A percentile compares a stretch with the other conserved stretches of the same genome.
Conservation (phyloP, 805 yeast genomes). For the Hanseniaspora vineae region DNA sequence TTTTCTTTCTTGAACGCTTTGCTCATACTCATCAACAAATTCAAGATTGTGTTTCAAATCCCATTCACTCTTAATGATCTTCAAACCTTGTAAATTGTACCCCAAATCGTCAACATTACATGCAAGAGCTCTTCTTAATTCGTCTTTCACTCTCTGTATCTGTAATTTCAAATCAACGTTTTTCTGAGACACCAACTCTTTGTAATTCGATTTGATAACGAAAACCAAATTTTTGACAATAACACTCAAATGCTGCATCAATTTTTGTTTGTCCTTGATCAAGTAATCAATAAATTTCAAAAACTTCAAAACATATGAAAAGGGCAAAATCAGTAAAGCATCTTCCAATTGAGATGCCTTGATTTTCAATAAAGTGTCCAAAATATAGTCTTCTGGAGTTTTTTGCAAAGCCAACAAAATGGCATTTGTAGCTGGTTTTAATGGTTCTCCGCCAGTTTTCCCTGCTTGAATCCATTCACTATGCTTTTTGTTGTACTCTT, state of each 20-base stretch:
- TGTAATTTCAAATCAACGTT: slow-evolving; percentile 52
- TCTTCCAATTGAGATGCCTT: slow-evolving; percentile 83
- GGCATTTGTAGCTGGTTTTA: slow-evolving; percentile 52
- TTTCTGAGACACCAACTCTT: slow-evolving; percentile 61
- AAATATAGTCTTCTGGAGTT: slow-evolving; percentile 65
- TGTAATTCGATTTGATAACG: slow-evolving; percentile 57
- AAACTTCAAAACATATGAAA: slow-evolving; percentile 63
- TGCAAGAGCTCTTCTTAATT: slow-evolving; percentile 45
- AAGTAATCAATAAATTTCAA: slow-evolving; percentile 65
- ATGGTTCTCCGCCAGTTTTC: slow-evolving; percentile 36
- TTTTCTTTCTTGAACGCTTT: slow-evolving; percentile 38
- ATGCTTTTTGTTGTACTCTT: slow-evolving; percentile 35
- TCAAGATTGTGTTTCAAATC: slow-evolving; percentile 57
- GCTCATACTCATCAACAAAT: slow-evolving; percentile 57
- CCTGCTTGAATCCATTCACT: slow-evolving; percentile 27
- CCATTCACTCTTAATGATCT: slow-evolving; percentile 68
- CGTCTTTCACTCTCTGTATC: slow-evolving; percentile 47
- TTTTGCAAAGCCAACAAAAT: slow-evolving; percentile 61
- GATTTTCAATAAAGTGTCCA: slow-evolving; percentile 57
- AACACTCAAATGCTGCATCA: slow-evolving; percentile 41
- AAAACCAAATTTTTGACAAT: slow-evolving; percentile 70
- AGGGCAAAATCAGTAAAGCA: slow-evolving; percentile 82
- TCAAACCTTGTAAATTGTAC: slow-evolving; percentile 72
- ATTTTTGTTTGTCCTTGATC: slow-evolving; percentile 36
- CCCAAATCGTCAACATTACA: slow-evolving; percentile 53